phyloP scores from a whole-genome alignment of 768 basidiomycete genomes.

The Suillus sp. region DNA sequence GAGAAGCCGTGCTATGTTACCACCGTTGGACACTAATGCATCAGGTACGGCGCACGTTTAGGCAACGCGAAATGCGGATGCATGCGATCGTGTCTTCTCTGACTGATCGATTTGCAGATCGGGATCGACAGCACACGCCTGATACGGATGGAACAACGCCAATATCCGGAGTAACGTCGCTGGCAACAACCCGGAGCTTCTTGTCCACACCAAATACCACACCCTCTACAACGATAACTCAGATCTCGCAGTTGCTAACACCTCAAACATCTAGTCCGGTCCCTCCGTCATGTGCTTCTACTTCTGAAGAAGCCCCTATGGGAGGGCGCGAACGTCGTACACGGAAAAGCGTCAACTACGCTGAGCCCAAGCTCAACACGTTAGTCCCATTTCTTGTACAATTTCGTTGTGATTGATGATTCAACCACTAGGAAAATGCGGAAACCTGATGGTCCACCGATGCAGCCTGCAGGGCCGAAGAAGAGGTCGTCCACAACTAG shows the following conservation, averaged over 20 bases:
- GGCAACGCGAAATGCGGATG: neutral
- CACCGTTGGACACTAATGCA: constrained; percentile 38
- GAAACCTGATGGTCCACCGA: constrained; percentile 66
- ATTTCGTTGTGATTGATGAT: constrained; percentile 14
- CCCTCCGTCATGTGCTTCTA: constrained; percentile 37
- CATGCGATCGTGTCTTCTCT: constrained; percentile 12
- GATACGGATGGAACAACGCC: constrained; percentile 37
- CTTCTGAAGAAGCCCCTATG: constrained; percentile 33
- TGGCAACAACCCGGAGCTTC: constrained; percentile 41
- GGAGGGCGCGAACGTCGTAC: constrained; percentile 53
- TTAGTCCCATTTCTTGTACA: constrained; percentile 39
- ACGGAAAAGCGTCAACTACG: constrained; percentile 83
- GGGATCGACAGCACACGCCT: constrained; percentile 39
- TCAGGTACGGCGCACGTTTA: constrained; percentile 34
- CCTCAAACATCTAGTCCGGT: constrained; percentile 52
- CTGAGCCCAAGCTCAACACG: constrained; percentile 90
- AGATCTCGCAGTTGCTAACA: constrained; percentile 45
- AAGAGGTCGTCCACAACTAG: constrained; percentile 45
- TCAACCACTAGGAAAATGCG: constrained; percentile 73
- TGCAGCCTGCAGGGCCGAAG: constrained; percentile 37
- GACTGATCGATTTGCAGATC: constrained; percentile 30
- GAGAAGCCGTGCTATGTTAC: constrained; percentile 37
- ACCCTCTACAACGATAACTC: constrained; percentile 34
- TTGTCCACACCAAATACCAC: constrained; percentile 46
- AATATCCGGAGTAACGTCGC: constrained; percentile 38